Percentiles rank a stretch among this genome's conserved stretches.
Evolutionary conservation across 2,329 filamentous ascomycete genomes (phyloP).

Genomic region (Aspergillus sp.): DNA sequence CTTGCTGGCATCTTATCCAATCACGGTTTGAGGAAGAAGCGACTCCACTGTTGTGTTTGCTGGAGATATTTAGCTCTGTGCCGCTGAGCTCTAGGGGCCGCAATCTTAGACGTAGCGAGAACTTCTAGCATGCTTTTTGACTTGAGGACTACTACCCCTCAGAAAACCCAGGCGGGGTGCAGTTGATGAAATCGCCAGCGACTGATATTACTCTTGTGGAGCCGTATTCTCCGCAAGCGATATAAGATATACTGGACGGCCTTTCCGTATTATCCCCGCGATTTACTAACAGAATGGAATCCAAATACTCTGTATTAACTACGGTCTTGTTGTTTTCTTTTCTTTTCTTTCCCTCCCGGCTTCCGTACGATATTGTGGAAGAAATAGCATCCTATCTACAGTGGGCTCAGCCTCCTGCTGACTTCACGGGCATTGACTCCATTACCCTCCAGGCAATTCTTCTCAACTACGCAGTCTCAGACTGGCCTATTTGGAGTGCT

Average conservation of each 20-base stretch:
- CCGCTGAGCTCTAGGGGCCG: neutral
- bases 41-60: neutral
- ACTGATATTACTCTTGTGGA: no score
- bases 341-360: neutral
- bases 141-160: no score
- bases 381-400: slow-evolving; percentile 3
- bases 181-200: no score
- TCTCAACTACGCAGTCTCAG: slow-evolving; percentile 5
- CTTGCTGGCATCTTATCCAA: slow-evolving; percentile 3
- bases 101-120: neutral
- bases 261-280: no score
- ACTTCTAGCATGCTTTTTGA: neutral
- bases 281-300: no score
- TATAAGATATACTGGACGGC: no score
- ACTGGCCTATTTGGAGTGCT: slow-evolving; percentile 2
- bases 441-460: slow-evolving; percentile 4
- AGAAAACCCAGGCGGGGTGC: no score
- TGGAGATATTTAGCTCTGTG: neutral
- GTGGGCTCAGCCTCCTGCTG: slow-evolving; percentile 1
- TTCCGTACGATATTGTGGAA: slow-evolving; percentile 7
- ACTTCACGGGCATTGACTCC: slow-evolving; percentile 4
- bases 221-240: no score
- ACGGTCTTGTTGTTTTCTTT: slow-evolving; percentile 1
- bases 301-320: no score
- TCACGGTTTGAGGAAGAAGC: neutral